Evolutionary conservation across 192 early-diverging fungal species (phyloP), one percentile per base, ranked within the genome.

Genomic region (Backusella circina): DNA sequence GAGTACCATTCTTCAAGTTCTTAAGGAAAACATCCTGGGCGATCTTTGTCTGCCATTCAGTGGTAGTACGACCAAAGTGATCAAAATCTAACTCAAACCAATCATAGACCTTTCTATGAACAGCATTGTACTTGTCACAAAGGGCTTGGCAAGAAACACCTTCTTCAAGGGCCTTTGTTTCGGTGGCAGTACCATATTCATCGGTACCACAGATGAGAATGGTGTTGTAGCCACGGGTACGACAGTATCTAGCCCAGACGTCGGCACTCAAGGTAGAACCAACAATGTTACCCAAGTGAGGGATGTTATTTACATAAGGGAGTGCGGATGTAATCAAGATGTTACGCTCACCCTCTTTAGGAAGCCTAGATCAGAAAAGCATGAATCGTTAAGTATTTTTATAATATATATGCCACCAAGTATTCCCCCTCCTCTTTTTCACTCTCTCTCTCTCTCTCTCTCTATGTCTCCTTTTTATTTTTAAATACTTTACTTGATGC

Each of bases 161-260:
- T 77, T 99, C 98, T 66, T 96, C 91, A 13, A 99, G 79, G 3
- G 98, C 98, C 83, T 98, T 98, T 9, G 97, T 99, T 86, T 99
- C 98, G 12, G 98, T 99, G 3, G 98, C 95, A 18, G 98, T 99
- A 37, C 98, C 98, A 83, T 99, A 99, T 85, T 99, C 98, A 84
- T 99, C 98, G 2, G 98, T 98, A 75, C 98, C 98, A 85, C 95
- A 94, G 72, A 99, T 90, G 76, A 91, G 97, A 18, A 98, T 80
- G 4, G 94, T 94, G 82, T 99, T 99, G 82, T 93, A 89, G 26
- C 91, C 93, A 65, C 97, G 93, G 33, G 90, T 77, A 65, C 98
- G 96, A 54, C 91, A 93, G 88, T 92, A 99, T 80, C 93, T 91
- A 31, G 97, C 95, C 87, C 90, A 99, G 15, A 93, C 94, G 83